phyloP scores from a whole-genome alignment of 148 eudicot species.

The Diospyros lotus region DNA sequence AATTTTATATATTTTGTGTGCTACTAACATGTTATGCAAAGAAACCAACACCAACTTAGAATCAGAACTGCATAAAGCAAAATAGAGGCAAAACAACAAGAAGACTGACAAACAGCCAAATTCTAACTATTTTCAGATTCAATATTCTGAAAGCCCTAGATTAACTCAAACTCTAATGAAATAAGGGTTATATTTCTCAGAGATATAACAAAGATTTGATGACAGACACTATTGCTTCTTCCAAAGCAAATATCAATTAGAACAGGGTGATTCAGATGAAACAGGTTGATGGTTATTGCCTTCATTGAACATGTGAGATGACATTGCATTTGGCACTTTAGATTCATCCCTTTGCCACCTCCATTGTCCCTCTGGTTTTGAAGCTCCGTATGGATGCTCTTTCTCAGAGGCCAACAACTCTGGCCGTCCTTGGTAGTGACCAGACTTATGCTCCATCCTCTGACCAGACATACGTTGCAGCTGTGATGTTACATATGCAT shows the following conservation, averaged over 20 bases:
- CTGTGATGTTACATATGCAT: conserved; percentile 21
- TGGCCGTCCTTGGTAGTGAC: conserved; percentile 28
- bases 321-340: conserved; percentile 29
- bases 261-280: background rate
- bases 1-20: no score
- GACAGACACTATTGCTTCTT: background rate
- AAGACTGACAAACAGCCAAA: background rate
- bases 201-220: background rate
- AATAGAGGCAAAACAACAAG: background rate
- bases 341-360: conserved; percentile 43
- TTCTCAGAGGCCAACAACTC: conserved; percentile 23
- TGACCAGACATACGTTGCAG: conserved; percentile 31
- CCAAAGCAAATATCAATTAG: background rate
- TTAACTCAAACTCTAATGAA: background rate
- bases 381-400: conserved; percentile 23
- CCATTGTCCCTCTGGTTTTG: conserved; percentile 34
- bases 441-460: conserved; percentile 27
- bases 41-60: no score
- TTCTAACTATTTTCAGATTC: conserved; percentile 1
- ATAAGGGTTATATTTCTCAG: background rate
- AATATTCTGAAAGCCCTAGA: background rate
- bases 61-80: background rate
- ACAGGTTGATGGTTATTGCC: conserved; percentile 17
- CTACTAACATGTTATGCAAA: no score
- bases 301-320: conserved; percentile 38